Percentiles rank a stretch among this genome's conserved stretches.
Evolutionary conservation across 495 filamentous ascomycete species (phyloP).

Genomic region (Neurospora sublineolata): DNA sequence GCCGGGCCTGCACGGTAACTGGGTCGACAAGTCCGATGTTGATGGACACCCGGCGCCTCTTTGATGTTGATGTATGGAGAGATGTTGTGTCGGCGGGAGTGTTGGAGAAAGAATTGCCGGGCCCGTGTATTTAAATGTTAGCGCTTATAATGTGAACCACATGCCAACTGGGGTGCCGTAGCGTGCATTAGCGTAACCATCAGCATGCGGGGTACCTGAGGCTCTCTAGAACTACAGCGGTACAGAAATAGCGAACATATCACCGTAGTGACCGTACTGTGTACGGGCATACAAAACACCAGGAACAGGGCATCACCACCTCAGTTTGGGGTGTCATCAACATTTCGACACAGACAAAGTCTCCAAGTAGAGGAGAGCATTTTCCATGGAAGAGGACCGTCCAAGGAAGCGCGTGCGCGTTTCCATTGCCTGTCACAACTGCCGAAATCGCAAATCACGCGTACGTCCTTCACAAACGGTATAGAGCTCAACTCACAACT

Average conservation of each 20-base stretch:
- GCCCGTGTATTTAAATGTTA: neutral
- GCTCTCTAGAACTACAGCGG: neutral
- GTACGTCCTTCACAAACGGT: neutral
- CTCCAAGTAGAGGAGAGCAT: neutral
- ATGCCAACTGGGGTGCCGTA: neutral
- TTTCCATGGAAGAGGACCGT: neutral
- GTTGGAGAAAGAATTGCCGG: neutral
- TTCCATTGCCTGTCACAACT: neutral
- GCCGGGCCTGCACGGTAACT: constrained; percentile 8
- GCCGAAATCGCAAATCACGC: neutral
- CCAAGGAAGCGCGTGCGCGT: neutral
- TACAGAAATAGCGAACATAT: neutral
- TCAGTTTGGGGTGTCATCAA: neutral
- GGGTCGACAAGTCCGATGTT: constrained; percentile 2
- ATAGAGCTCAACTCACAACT: neutral
- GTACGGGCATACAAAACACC: too few relatives aligned
- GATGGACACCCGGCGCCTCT: neutral
- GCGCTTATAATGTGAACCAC: neutral
- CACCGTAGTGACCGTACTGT: neutral
- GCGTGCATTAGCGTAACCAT: neutral
- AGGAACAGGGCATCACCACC: neutral
- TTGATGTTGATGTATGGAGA: neutral
- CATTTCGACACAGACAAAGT: neutral
- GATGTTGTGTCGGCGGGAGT: neutral
- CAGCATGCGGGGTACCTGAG: neutral